Conservation (phyloP, 2,329 filamentous ascomycete genomes). For the Paracorniculantispora psalliotae region DNA sequence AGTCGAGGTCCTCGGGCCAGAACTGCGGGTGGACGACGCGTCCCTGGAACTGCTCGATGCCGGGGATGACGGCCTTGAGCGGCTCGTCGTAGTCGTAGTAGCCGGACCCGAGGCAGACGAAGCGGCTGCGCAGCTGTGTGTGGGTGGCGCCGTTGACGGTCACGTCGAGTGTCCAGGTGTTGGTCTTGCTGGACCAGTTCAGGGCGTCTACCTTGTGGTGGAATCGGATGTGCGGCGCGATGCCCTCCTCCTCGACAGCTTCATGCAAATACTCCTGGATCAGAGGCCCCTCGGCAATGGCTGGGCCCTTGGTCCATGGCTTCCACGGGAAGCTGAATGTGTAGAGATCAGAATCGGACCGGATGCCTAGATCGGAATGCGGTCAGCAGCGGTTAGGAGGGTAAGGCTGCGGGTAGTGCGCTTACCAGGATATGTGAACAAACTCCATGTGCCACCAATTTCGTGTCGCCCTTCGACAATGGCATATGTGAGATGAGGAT, state of each 20-base stretch:
- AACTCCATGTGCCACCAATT: conserved; percentile 72
- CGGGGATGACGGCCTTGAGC: conserved; percentile 57
- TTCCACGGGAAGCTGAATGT: conserved; percentile 66
- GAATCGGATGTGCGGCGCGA: conserved; percentile 51
- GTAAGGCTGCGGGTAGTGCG: too few species aligned
- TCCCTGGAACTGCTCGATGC: conserved; percentile 62
- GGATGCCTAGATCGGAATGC: conserved; percentile 44
- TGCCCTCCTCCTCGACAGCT: conserved; percentile 44
- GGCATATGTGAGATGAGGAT: conserved; percentile 53
- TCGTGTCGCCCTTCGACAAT: conserved; percentile 63
- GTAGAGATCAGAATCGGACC: conserved; percentile 59
- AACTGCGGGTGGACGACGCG: conserved; percentile 65
- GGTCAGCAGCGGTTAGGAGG: not conserved
- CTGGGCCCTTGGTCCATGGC: conserved; percentile 55
- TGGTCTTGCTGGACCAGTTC: conserved; percentile 51
- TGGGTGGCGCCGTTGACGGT: conserved; percentile 25
- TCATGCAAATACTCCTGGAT: conserved; percentile 52
- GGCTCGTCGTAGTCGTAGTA: conserved; percentile 71
- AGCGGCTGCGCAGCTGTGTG: conserved; percentile 38
- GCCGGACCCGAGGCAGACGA: conserved; percentile 55
- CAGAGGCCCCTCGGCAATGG: conserved; percentile 46
- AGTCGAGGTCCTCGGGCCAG: conserved; percentile 67
- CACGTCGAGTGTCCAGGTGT: conserved; percentile 51
- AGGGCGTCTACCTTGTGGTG: conserved; percentile 42
- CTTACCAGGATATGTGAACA: conserved; percentile 63